Base-by-base conservation (phyloP, 306 rosid species). In the Prunus armeniaca region DNA sequence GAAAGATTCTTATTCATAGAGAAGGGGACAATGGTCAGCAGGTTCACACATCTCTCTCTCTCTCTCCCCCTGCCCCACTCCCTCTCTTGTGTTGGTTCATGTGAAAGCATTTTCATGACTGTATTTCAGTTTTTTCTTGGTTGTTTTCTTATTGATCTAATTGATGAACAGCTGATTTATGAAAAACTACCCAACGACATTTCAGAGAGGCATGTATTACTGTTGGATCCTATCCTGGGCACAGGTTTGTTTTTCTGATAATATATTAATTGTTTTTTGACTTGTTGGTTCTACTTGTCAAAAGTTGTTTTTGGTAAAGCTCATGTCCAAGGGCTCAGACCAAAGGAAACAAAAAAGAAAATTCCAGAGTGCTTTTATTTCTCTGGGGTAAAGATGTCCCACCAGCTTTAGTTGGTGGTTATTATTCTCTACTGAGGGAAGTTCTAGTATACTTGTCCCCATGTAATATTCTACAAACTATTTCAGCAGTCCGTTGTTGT, bases 11-110 rank as follows among this genome's bases (percentile, higher is more conserved):
- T 80, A 96, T 96, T 83, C 99, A 96, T 79, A 89, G 99, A 83
- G 99, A 93, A 88, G 99, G 99, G 61, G 99, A 91, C 83, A 93
- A 96, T n/a, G 98, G 99, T 66, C 96, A 91, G 82, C 97, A 96
- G 93, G 99, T 96, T 75, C 62, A 88, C 84, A 71, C 67, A 71
- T 81, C 76, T 64, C 54, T 79, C 45, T 72, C 32, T 49, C 55
- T 69, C 62, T 63, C 46, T 14, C 22, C 8, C 1, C 19, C 55
- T 69, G 51, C 7, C 22, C 52, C 25, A 3, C 7, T 51, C 70
- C 24, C 22, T 14, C 3, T 18, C 69, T 6, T 19, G 3, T n/a
- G n/a, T 64, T 46, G 68, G n/a, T 27, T 18, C 27, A 15, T 38
- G 41, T 15, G 18, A 24, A 72, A 19, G 6, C 24, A 73, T 50